Base-by-base conservation (phyloP, 768 basidiomycete genomes). In the Tephrocybe sp. region DNA sequence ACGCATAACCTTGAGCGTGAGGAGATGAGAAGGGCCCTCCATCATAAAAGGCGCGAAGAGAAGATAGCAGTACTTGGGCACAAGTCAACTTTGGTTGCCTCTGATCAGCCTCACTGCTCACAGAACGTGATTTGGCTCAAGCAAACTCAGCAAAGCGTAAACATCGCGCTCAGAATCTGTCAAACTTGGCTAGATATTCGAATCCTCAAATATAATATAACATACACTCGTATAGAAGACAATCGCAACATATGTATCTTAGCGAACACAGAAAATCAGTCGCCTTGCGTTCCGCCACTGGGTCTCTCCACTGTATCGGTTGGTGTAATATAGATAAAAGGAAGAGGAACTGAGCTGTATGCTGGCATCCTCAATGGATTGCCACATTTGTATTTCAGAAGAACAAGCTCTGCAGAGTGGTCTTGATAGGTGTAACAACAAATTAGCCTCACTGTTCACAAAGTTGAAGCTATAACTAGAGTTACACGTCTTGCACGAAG, bases 1-100 rank as follows among this genome's bases (percentile, higher is more conserved):
- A 48, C 90, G 81, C 87, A 93, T 93, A 51, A 92, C 90, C 68
- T 93, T 93, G 58, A 93, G 73, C 3, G 90, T 86, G 36, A 93
- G 65, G 32, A 85, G 71, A 65, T 91, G 88, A 1, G 76, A 73
- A 49, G 81, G 77, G 33, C 77, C 78, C 55, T 90, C 87, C 70
- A 71, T 71, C 25, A 53, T 59, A 42, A 28, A 23, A 2, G 32
- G n/a, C 7, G 38, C 20, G 17, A 9, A 39, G 38, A 20, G 8
- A 36, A n/a, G n/a, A n/a, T n/a, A n/a, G n/a, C n/a, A n/a, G n/a
- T n/a, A n/a, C n/a, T n/a, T n/a, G n/a, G n/a, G n/a, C n/a, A n/a
- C n/a, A n/a, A n/a, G n/a, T n/a, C n/a, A n/a, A n/a, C n/a, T n/a
- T n/a, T n/a, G n/a, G n/a, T 36, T 9, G 34, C 7, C 34, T 36